phyloP scores from a whole-genome alignment of 2,329 filamentous ascomycete species.

The Thielaviopsis ethacetica region DNA sequence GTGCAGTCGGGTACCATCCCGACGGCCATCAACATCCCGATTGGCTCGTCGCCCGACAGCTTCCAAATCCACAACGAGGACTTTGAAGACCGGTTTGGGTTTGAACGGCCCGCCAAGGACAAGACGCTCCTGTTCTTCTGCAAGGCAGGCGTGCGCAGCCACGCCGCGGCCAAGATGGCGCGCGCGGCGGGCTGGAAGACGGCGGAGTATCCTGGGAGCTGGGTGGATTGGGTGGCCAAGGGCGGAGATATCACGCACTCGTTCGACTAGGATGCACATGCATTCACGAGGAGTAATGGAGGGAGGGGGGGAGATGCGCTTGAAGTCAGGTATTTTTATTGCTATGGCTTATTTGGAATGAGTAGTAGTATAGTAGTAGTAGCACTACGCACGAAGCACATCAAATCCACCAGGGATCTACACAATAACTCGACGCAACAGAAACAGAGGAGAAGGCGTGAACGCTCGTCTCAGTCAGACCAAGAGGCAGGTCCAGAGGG shows the following conservation, averaged over 20 bases:
- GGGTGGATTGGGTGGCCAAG: constrained; percentile 65
- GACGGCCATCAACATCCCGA: constrained; percentile 64
- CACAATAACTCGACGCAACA: neutral
- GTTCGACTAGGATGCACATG: constrained; percentile 1
- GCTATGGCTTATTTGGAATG: neutral
- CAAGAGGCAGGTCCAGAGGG: no score
- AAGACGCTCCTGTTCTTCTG: constrained; percentile 71
- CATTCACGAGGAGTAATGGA: no score
- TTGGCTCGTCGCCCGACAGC: constrained; percentile 60
- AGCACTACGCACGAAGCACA: neutral
- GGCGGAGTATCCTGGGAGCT: constrained; percentile 59
- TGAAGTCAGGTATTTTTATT: neutral
- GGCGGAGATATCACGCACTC: constrained; percentile 34
- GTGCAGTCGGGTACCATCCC: constrained; percentile 56
- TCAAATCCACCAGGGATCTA: neutral
- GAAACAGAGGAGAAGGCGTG: neutral
- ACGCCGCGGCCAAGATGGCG: constrained; percentile 62
- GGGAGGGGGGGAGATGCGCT: neutral
- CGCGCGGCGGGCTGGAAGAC: constrained; percentile 61
- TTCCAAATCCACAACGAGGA: constrained; percentile 62
- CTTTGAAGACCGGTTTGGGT: constrained; percentile 72
- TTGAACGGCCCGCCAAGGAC: constrained; percentile 44
- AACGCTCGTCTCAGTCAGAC: neutral
- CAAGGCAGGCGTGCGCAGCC: constrained; percentile 73
- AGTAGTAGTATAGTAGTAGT: no score